Base-by-base conservation (phyloP, 2,329 filamentous ascomycete species). In the Fusarium sp. region DNA sequence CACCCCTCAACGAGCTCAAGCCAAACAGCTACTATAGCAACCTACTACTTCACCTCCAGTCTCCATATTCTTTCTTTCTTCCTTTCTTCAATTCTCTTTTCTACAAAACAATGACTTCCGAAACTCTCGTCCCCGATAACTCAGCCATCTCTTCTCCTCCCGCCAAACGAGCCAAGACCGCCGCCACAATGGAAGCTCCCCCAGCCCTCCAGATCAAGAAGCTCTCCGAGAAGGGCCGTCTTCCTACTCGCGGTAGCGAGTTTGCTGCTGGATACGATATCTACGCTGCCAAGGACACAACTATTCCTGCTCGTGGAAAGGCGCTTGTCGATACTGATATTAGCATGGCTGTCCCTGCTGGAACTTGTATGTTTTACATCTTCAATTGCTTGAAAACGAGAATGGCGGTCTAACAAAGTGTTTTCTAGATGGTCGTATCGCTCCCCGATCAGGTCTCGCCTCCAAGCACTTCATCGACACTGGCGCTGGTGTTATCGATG, bases 381-480 rank as follows among this genome's bases (percentile, higher is more conserved):
- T 16, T 13, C 18, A 18, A 50, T 40, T 27, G 21, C 32, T 40
- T 20, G 21, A 27, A 14, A 37, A 41, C 12, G 12, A 49, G 25
- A 56, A 49, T 37, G 23, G 43, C 53, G 53, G 53, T 56, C 53
- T 49, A 49, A 49, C 32, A 21, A 32, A 11, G 54, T 12, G 27
- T 47, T 21, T 42, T 30, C 14, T 12, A 95, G 93, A 98, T 79
- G 95, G 95, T 72, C 91, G 94, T 61, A 89, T 97, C 58, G 94
- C 94, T 5, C 94, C 94, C 12, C 92, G 94, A 71, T 96, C 93
- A n/a, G 94, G 94, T 49, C 90, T 97, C 37, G 95, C 95, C 4
- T 86, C 90, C 65, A 99, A 99, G 84, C 90, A 98, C 83, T 96
- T 94, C 82, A 98, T 99, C 79, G 94, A 98, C 80, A 96, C 93